Conservation (phyloP, 257 asterid genomes). For the Primulina huaijiensis region DNA sequence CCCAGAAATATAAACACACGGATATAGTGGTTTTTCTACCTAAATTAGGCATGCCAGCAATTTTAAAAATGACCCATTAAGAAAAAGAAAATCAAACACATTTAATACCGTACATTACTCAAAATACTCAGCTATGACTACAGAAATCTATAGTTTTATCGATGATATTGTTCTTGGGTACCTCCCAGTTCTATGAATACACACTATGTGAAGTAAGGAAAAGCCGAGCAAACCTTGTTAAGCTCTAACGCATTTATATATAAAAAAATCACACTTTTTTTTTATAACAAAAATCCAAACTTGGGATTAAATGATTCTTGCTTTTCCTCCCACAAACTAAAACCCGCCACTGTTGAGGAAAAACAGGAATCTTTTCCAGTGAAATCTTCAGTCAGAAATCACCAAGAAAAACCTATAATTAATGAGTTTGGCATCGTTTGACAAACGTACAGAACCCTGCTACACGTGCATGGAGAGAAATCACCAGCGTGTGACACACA, state of each 20-base stretch:
- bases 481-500: not conserved
- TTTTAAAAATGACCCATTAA: not conserved
- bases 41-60: not conserved
- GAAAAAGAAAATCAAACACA: not conserved
- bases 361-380: conserved; percentile 20
- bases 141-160: not conserved
- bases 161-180: not conserved
- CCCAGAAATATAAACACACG: conserved; percentile 15
- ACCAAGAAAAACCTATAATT: conserved; percentile 7
- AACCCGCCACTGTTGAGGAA: conserved; percentile 24
- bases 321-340: conserved; percentile 8
- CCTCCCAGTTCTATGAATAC: conserved; percentile 17
- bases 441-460: conserved; percentile 21
- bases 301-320: not conserved
- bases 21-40: conserved; percentile 12
- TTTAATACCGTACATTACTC: not conserved
- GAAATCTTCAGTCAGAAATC: conserved; percentile 25
- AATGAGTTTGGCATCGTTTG: conserved; percentile 17
- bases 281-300: conserved; percentile 23
- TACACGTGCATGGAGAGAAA: conserved; percentile 5
- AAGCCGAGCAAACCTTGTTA: not conserved
- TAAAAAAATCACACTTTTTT: not conserved
- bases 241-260: conserved; percentile 7
- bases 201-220: conserved; percentile 7
- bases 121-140: not conserved